phyloP scores from a whole-genome alignment of 768 basidiomycete genomes.

The Phylloporus arenicola region DNA sequence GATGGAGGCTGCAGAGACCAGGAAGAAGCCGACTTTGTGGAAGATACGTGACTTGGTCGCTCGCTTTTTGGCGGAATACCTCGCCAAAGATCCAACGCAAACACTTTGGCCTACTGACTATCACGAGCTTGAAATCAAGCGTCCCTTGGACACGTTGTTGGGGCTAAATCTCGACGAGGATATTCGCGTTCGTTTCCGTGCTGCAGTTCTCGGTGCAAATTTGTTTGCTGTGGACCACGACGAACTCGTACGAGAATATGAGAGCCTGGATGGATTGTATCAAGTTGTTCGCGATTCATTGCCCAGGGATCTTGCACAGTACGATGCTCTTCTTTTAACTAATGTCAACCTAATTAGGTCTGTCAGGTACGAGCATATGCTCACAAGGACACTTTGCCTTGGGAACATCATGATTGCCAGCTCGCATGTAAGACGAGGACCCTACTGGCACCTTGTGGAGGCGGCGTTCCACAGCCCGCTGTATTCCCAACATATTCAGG shows the following conservation, averaged over 20 bases:
- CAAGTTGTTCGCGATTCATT: slow-evolving; percentile 41
- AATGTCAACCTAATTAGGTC: slow-evolving; percentile 7
- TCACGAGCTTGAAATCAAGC: slow-evolving; percentile 24
- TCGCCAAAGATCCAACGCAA: slow-evolving; percentile 52
- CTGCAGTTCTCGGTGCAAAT: slow-evolving; percentile 52
- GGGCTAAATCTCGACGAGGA: slow-evolving; percentile 63
- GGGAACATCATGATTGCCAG: slow-evolving; percentile 78
- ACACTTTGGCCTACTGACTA: slow-evolving; percentile 39
- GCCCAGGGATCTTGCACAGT: slow-evolving; percentile 46
- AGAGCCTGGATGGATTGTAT: slow-evolving; percentile 38
- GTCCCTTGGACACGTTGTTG: slow-evolving; percentile 48
- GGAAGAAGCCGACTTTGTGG: slow-evolving; percentile 53
- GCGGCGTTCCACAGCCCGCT: slow-evolving; percentile 37
- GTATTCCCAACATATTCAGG: slow-evolving; percentile 33
- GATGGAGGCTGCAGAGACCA: slow-evolving; percentile 32
- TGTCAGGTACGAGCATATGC: slow-evolving; percentile 65
- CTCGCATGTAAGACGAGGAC: slow-evolving; percentile 68
- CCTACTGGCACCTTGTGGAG: slow-evolving; percentile 88
- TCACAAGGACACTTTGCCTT: slow-evolving; percentile 64
- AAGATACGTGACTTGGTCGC: slow-evolving; percentile 57
- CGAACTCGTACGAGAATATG: slow-evolving; percentile 26
- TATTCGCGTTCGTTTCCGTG: slow-evolving; percentile 78
- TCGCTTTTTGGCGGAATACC: slow-evolving; percentile 61
- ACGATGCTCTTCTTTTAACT: slow-evolving; percentile 20
- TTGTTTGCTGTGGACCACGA: slow-evolving; percentile 44